These are phyloP conservation scores for Cytauxzoon felis DNA, from an alignment of 169 alveolate genomes.

Conservation along the genomic window DNA sequence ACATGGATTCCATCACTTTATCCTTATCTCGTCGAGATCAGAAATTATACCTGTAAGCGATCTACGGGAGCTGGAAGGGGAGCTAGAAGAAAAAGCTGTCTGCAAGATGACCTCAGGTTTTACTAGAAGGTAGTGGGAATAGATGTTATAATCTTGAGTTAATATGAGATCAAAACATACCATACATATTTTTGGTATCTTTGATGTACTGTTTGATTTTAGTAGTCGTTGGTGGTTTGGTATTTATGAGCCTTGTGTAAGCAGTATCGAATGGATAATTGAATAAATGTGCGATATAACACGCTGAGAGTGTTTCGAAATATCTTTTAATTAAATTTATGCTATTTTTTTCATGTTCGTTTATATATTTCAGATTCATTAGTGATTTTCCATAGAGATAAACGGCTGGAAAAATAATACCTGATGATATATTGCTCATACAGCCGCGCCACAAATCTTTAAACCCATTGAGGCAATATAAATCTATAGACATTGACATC, in stretches of 20 bases:
- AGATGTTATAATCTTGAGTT: no score
- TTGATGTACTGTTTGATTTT: background rate
- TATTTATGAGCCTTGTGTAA: constrained; percentile 31
- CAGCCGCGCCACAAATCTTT: constrained; percentile 37
- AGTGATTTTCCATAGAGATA: constrained; percentile 5
- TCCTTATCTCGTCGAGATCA: no score
- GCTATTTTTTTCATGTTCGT: constrained; percentile 6
- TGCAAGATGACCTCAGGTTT: no score
- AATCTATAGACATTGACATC: constrained; percentile 16
- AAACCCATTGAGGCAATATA: constrained; percentile 26
- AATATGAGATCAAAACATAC: no score
- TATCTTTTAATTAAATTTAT: constrained; percentile 7
- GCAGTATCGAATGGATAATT: constrained; percentile 60
- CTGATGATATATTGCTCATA: constrained; percentile 29
- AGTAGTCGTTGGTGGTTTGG: background rate
- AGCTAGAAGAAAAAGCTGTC: no score
- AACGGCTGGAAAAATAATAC: constrained; percentile 47
- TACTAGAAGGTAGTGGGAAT: no score
- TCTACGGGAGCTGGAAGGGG: no score
- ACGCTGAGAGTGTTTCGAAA: constrained; percentile 11
- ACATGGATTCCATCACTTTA: no score
- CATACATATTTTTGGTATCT: background rate
- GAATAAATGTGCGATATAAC: constrained; percentile 41
- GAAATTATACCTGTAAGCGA: no score
- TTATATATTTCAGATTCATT: background rate